Conservation (phyloP, 805 yeast species). For the Saturnispora hagleri region DNA sequence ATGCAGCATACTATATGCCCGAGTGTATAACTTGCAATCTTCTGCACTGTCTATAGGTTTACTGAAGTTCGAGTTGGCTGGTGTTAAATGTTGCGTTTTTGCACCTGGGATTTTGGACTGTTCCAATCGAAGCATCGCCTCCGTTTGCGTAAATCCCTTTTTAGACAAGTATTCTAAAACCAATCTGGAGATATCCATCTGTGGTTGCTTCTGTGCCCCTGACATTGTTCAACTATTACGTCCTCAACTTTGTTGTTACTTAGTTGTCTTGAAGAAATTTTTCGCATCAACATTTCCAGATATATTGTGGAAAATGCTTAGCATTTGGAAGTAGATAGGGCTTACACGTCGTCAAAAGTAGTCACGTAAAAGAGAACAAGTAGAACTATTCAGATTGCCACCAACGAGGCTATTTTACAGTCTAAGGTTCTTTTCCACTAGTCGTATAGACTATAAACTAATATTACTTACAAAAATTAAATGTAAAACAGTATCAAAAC, state of each 20-base stretch:
- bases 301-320: neutral
- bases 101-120: conserved; percentile 50
- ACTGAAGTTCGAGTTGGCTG: conserved; percentile 32
- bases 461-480: neutral
- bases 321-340: neutral
- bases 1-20: conserved; percentile 72
- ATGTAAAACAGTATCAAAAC: neutral
- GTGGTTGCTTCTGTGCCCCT: conserved; percentile 20
- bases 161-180: conserved; percentile 88
- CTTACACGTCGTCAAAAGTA: neutral
- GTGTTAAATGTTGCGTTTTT: conserved; percentile 39
- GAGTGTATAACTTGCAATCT: conserved; percentile 62
- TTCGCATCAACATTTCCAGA: neutral
- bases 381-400: no score
- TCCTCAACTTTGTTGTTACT: neutral
- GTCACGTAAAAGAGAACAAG: no score
- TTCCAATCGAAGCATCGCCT: conserved; percentile 87
- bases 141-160: conserved; percentile 91
- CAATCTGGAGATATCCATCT: conserved; percentile 83
- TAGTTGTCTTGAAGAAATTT: neutral
- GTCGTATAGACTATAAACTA: neutral
- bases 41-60: conserved; percentile 31
- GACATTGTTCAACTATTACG: neutral
- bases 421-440: no score
- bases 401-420: no score